phyloP scores from a whole-genome alignment of 228 moss, liverwort and hornwort species.

The Sphagnum fallax region DNA sequence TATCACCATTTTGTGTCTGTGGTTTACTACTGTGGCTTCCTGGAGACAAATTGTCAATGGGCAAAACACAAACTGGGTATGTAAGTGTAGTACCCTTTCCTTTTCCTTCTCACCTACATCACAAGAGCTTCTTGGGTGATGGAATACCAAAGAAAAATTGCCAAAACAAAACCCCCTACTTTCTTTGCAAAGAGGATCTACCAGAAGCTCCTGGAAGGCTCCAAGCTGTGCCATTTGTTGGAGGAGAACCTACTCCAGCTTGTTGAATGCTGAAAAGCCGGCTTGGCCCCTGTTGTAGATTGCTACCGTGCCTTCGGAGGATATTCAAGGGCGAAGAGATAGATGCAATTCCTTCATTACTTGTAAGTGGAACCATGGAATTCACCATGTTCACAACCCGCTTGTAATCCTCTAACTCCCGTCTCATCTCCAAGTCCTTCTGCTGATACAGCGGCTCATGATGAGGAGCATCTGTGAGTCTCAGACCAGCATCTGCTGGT shows the following conservation, averaged over 20 bases:
- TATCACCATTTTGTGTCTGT: conserved; percentile 4
- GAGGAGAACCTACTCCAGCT: neutral
- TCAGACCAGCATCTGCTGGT: neutral
- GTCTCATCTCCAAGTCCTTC: conserved; percentile 15
- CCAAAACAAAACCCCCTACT: no score
- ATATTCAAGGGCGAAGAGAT: conserved; percentile 21
- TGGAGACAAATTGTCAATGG: no score
- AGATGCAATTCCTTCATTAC: conserved; percentile 6
- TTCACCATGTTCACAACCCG: conserved; percentile 30
- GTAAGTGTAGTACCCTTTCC: no score
- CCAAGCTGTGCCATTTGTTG: no score
- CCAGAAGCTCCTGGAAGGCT: no score
- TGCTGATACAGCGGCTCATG: conserved; percentile 7
- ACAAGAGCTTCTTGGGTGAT: no score
- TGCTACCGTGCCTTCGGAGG: conserved; percentile 33
- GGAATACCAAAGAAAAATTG: no score
- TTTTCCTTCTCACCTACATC: no score
- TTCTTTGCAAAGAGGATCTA: no score
- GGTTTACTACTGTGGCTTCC: no score
- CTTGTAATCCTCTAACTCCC: conserved; percentile 40
- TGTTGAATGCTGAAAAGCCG: conserved; percentile 37
- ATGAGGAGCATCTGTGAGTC: conserved; percentile 6
- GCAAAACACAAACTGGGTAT: no score
- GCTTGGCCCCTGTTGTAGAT: conserved; percentile 53
- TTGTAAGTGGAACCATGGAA: conserved; percentile 16